Percentiles rank a stretch among this genome's conserved stretches.
Evolutionary conservation across 2,329 filamentous ascomycete genomes (phyloP).

Genomic region (Talaromyces funiculosus): DNA sequence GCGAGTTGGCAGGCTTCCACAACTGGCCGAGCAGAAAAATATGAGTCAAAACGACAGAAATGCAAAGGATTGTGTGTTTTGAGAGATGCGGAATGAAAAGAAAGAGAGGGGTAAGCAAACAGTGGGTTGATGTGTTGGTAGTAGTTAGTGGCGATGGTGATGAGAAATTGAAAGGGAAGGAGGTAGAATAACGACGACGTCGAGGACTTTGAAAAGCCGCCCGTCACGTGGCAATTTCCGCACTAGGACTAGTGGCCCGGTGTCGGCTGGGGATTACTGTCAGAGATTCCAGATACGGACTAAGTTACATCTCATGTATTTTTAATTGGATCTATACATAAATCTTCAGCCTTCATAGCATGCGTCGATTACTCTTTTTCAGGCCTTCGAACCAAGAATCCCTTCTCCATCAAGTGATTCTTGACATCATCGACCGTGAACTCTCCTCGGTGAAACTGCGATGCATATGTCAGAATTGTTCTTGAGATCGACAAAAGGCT

Average conservation of each 20-base stretch:
- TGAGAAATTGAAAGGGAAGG: not conserved
- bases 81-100: not conserved
- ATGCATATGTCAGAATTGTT: constrained; percentile 11
- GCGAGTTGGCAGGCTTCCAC: not conserved
- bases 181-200: not conserved
- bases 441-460: constrained; percentile 81
- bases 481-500: not conserved
- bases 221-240: not conserved
- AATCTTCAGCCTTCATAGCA: not conserved
- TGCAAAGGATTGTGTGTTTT: not conserved
- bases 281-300: too few relatives aligned
- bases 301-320: not conserved
- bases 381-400: constrained; percentile 71
- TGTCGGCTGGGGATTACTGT: too few relatives aligned
- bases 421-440: constrained; percentile 95
- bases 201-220: not conserved
- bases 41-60: not conserved
- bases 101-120: not conserved
- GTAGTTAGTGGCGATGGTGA: not conserved
- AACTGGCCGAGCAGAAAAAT: not conserved
- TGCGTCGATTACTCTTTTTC: constrained; percentile 44
- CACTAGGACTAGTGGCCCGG: not conserved
- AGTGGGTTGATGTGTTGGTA: not conserved
- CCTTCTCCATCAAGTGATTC: constrained; percentile 65
- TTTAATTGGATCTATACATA: not conserved